Evolutionary conservation across 164 flowering plant genomes (phyloP), one percentile per base, ranked within the genome.

Genomic region (Euptelea pleiosperma): DNA sequence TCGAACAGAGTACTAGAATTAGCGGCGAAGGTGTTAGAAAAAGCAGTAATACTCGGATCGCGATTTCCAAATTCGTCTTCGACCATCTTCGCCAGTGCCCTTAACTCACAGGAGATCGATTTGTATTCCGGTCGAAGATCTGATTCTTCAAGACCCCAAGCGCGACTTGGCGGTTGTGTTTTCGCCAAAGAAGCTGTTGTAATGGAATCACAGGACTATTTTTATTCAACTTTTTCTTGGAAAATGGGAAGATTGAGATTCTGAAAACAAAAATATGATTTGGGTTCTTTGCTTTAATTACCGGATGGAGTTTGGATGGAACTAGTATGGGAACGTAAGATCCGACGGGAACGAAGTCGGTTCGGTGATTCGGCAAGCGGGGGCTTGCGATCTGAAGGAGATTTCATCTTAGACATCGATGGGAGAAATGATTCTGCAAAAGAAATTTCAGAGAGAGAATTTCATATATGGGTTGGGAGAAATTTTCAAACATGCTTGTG

Each of bases 41-140:
- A 19, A 1, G 25, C 60, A 10, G 42, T 24, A 41, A 24, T 48
- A 10, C 24, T 46, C 30, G 47, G 12, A 8, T 55, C 75, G 8
- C 6, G 53, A 4, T 54, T 64, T 0, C 84, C 83, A 8, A 81
- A 54, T 34, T 79, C 87, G 0, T 75, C 63, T 29, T 70, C 62
- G 2, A 86, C 93, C 88, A 79, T 82, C 72, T 71, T 82, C 3
- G 82, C 79, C 59, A 91, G 44, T 9, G 84, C 88, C 52, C 52
- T 72, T 4, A 86, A 60, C 49, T 91, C 89, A 35, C 77, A 70
- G 0, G 91, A 79, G 16, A 88, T 79, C 2, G 91, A 59, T 7
- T 15, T 71, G 59, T 81, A 80, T 16, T 84, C 88, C 0, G 84
- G 83, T 5, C 83, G 77, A 22, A 79, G 62, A n/a, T 68, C 76